Base-by-base conservation (phyloP, 1,139 yeast genomes). In the Wickerhamiella infanticola region DNA sequence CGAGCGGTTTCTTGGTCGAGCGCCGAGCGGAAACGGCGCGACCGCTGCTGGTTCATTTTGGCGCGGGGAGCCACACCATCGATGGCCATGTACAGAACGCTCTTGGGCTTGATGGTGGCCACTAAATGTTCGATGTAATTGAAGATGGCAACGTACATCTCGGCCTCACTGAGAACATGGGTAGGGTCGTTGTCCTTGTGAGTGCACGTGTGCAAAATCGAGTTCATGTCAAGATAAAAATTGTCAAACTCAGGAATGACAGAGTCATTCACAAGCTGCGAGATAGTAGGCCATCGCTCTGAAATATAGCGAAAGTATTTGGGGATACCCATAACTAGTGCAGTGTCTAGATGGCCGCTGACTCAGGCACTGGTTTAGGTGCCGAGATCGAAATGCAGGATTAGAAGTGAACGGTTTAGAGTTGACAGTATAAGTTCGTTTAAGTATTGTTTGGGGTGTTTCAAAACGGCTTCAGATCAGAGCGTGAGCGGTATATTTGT, bases 41-140 rank as follows among this genome's bases (percentile, higher is more conserved):
- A 82, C 64, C 99, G 78, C 64, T 93, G 99, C 64, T 93, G 99
- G 62, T 93, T 93, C 97, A 93, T 93, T 62, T 93, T 93, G 27
- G 99, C 99, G 59, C 99, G 73, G 44, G 99, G 99, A 0, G 98
- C 98, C 44, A 93, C 98, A 50, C 98, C 99, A 68, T 93, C 99
- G 45, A 93, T 94, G 1, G 98, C 97, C 94, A 93, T 88, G 63
- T 82, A 88, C 56, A 93, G 84, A 33, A 83, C 76, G 60, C 85
- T 75, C 56, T 82, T 73, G 5, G 99, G 99, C 59, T 79, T 78
- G 55, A 90, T 86, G 37, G 85, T 77, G 51, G 79, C 80, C 58
- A 93, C 90, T 51, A 93, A 69, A 64, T 90, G 97, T 61, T 93
- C 98, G 52, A 90, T 88, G 59, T 93, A 93, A 44, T 83, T 81